phyloP scores from a whole-genome alignment of 2,329 filamentous ascomycete species.

The Sarocladiaceae sp. region DNA sequence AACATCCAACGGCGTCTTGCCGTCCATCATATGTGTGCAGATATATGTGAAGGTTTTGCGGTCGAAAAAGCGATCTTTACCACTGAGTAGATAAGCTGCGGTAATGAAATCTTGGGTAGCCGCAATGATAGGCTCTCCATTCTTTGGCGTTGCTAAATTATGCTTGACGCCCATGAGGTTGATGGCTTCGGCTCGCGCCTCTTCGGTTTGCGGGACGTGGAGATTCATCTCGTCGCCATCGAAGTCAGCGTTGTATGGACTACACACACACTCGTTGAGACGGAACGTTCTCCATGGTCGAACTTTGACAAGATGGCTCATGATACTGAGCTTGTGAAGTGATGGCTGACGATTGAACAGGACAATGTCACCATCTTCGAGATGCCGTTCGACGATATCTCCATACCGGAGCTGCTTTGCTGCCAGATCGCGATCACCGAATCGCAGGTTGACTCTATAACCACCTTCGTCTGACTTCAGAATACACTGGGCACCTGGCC shows the following conservation, averaged over 20 bases:
- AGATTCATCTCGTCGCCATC: constrained; percentile 99
- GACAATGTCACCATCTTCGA: constrained; percentile 93
- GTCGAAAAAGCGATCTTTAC: constrained; percentile 90
- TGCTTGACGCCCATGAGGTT: constrained; percentile 97
- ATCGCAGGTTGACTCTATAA: constrained; percentile 72
- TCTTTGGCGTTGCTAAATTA: constrained; percentile 93
- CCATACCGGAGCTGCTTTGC: constrained; percentile 74
- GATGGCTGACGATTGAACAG: constrained; percentile 98
- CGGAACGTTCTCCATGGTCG: constrained; percentile 94
- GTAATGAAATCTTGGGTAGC: constrained; percentile 99
- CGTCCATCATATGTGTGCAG: constrained; percentile 90
- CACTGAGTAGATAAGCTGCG: constrained; percentile 83
- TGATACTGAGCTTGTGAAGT: constrained; percentile 96
- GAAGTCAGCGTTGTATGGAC: constrained; percentile 98
- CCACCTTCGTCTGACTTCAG: constrained; percentile 63
- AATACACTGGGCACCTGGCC: constrained; percentile 85
- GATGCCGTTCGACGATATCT: constrained; percentile 88
- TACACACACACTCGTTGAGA: constrained; percentile 96
- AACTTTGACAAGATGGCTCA: constrained; percentile 90
- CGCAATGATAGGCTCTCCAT: constrained; percentile 95
- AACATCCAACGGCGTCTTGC: constrained; percentile 71
- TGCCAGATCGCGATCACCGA: constrained; percentile 65
- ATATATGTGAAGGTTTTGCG: constrained; percentile 84
- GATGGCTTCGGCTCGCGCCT: constrained; percentile 90
- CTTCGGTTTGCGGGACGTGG: constrained; percentile 96